Evolutionary conservation across 192 early-diverging fungal genomes (phyloP).

Genomic region (Backusella macrospora): DNA sequence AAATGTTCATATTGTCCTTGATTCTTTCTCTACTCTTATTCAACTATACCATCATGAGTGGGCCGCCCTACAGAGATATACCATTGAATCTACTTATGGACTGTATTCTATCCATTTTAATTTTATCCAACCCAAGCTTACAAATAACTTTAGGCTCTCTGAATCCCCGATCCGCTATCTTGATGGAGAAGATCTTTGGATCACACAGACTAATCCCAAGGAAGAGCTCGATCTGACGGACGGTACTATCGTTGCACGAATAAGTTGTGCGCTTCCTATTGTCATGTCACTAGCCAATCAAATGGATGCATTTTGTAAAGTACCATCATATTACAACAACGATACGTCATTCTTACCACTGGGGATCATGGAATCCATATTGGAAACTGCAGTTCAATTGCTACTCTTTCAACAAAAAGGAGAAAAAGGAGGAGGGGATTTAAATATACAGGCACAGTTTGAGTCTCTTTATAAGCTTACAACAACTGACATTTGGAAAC

Average conservation of each 20-base stretch:
- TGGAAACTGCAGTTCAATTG: background rate
- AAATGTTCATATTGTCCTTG: too few species aligned
- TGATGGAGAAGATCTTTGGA: too few species aligned
- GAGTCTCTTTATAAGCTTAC: background rate
- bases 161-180: too few species aligned
- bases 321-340: background rate
- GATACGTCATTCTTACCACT: slow-evolving; percentile 8
- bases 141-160: too few species aligned
- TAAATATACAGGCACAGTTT: background rate
- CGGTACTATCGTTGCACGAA: background rate
- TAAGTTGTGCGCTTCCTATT: background rate
- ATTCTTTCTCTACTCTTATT: too few species aligned
- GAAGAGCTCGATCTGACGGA: background rate
- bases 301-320: background rate
- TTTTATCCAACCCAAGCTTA: too few species aligned
- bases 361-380: background rate
- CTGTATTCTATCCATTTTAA: too few species aligned
- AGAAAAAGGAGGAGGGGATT: background rate
- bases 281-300: background rate
- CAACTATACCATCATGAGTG: too few species aligned
- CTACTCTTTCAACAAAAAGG: background rate
- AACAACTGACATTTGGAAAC: background rate
- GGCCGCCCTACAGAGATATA: too few species aligned
- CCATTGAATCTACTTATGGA: too few species aligned
- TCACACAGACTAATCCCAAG: too few species aligned